phyloP scores from a whole-genome alignment of 805 yeast genomes.

The Scheffersomyces ergatensis region DNA sequence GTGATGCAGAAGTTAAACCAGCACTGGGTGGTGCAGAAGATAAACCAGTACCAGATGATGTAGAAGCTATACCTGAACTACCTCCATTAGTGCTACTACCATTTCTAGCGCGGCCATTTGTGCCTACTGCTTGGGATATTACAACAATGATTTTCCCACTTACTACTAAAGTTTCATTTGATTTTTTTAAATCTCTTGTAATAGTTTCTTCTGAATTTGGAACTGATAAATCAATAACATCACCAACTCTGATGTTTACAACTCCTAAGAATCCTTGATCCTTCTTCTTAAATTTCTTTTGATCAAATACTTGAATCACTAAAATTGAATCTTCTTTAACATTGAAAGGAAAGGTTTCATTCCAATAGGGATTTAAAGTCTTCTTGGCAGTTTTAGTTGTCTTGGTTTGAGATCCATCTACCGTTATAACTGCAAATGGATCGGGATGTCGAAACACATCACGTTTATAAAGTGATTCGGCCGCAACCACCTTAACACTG shows the following conservation, averaged over 20 bases:
- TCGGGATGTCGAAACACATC: slow-evolving; percentile 96
- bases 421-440: slow-evolving; percentile 95
- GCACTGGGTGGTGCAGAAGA: slow-evolving; percentile 8
- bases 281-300: slow-evolving; percentile 94
- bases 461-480: slow-evolving; percentile 91
- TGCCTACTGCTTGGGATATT: slow-evolving; percentile 43
- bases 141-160: slow-evolving; percentile 87
- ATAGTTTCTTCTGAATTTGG: slow-evolving; percentile 71
- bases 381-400: slow-evolving; percentile 92
- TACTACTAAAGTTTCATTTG: slow-evolving; percentile 90
- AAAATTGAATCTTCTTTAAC: slow-evolving; percentile 79
- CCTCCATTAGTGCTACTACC: slow-evolving; percentile 10
- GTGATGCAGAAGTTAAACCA: slow-evolving; percentile 7
- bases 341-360: slow-evolving; percentile 79
- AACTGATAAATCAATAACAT: slow-evolving; percentile 69
- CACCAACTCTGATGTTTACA: slow-evolving; percentile 86
- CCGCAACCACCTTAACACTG: slow-evolving; percentile 82
- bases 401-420: slow-evolving; percentile 96
- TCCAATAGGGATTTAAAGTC: slow-evolving; percentile 97
- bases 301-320: slow-evolving; percentile 94
- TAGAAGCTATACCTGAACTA: slow-evolving; percentile 14
- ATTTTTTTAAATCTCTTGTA: slow-evolving; percentile 86
- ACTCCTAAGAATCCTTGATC: slow-evolving; percentile 99
- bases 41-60: slow-evolving; percentile 17
- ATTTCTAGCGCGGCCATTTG: slow-evolving; percentile 14